These are phyloP conservation scores for Sugiyamaella smithiae DNA, from an alignment of 805 yeast genomes.

Conservation along the genomic window DNA sequence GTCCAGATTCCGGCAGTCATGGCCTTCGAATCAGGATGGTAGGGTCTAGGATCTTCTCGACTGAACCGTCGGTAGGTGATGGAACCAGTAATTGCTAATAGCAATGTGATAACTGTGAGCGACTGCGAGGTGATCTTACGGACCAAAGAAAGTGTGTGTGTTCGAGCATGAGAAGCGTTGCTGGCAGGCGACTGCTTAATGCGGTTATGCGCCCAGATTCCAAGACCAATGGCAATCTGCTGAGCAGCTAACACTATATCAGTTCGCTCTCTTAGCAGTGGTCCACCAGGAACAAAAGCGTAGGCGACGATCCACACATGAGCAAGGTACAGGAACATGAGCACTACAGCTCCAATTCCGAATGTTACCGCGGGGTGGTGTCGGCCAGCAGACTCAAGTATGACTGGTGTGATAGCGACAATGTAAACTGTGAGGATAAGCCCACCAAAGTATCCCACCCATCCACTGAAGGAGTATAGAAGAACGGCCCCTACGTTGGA, in stretches of 20 bases:
- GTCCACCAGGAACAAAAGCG: conserved; percentile 97
- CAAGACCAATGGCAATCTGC: conserved; percentile 50
- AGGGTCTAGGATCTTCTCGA: conserved; percentile 60
- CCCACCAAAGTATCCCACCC: conserved; percentile 79
- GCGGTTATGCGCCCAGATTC: conserved; percentile 40
- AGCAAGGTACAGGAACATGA: conserved; percentile 62
- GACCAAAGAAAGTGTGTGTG: conserved; percentile 24
- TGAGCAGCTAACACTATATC: conserved; percentile 66
- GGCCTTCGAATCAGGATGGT: conserved; percentile 62
- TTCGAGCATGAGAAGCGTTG: conserved; percentile 16
- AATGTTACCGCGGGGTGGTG: conserved; percentile 50
- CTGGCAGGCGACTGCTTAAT: conserved; percentile 19
- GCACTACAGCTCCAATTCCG: conserved; percentile 43
- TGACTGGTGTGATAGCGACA: conserved; percentile 55
- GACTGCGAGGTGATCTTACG: conserved; percentile 27
- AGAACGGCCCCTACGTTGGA: conserved; percentile 52
- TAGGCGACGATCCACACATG: conserved; percentile 98
- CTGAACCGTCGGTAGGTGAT: conserved; percentile 58
- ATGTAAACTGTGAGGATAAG: conserved; percentile 58
- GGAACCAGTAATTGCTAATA: conserved; percentile 47
- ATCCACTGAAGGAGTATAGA: conserved; percentile 53
- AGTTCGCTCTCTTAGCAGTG: conserved; percentile 80
- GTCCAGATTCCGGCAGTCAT: conserved; percentile 98
- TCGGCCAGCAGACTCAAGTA: conserved; percentile 56
- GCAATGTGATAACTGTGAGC: conserved; percentile 33